A percentile compares a stretch with the other conserved stretches of the same genome.
Conservation (phyloP, 108 stramenopile species). For the Cyclotella atomus region DNA sequence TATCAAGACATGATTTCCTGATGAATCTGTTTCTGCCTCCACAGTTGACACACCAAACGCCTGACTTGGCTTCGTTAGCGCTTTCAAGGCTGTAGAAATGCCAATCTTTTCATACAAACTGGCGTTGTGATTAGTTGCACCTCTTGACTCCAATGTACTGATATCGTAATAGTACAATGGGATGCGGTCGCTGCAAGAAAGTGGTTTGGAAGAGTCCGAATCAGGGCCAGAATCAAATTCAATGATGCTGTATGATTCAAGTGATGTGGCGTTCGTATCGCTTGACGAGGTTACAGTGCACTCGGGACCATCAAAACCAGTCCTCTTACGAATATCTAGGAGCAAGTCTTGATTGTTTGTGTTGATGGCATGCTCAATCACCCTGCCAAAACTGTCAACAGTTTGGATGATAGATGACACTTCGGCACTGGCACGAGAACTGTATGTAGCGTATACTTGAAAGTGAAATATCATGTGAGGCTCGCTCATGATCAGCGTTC, state of each 20-base stretch:
- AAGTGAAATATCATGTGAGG: background rate
- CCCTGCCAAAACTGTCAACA: background rate
- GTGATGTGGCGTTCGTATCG: background rate
- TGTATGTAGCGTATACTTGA: slow-evolving; percentile 2
- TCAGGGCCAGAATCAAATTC: background rate
- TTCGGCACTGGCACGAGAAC: background rate
- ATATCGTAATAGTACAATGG: background rate
- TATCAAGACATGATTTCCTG: background rate
- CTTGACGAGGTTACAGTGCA: background rate
- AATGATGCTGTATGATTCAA: background rate
- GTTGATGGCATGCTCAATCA: background rate
- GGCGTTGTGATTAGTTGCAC: background rate
- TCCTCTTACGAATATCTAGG: background rate
- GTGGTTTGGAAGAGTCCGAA: background rate
- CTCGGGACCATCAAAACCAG: background rate
- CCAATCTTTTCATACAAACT: background rate
- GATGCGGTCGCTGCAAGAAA: background rate
- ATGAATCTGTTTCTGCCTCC: background rate
- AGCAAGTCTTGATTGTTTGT: background rate
- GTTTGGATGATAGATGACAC: slow-evolving; percentile 1
- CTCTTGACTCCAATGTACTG: background rate
- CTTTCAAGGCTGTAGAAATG: background rate
- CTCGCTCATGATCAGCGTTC: background rate
- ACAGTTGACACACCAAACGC: background rate
- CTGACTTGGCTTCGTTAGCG: background rate